Conservation (phyloP, 495 filamentous ascomycete species). For the Xylaria grammica region DNA sequence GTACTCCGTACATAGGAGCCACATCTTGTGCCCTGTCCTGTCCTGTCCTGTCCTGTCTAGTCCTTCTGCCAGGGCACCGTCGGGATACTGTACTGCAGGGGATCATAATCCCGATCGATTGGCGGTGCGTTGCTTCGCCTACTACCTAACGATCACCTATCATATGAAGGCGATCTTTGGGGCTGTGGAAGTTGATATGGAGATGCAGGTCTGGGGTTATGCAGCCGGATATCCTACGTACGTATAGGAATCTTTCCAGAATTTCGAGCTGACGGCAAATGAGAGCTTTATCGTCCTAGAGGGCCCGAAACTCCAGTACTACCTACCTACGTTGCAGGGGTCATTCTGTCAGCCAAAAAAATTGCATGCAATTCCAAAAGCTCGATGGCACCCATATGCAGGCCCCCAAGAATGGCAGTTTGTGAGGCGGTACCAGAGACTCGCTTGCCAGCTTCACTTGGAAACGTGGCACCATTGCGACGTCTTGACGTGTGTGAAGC, state of each 20-base stretch:
- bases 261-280: constrained; percentile 6
- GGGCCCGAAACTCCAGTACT: not conserved
- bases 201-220: not conserved
- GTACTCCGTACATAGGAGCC: no score
- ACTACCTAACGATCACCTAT: not conserved
- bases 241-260: constrained; percentile 2
- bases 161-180: not conserved
- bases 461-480: constrained; percentile 19
- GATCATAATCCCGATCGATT: no score
- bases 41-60: no score
- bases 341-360: not conserved
- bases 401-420: constrained; percentile 5
- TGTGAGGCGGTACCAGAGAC: constrained; percentile 5
- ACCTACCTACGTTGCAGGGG: constrained; percentile 3
- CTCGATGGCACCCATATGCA: not conserved
- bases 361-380: constrained; percentile 12
- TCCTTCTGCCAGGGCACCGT: no score
- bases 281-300: not conserved
- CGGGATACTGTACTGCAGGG: no score
- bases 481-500: not conserved
- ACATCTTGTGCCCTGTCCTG: no score
- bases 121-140: not conserved
- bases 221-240: not conserved
- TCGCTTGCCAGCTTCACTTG: not conserved
- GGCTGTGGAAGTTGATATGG: not conserved